phyloP scores from a whole-genome alignment of 1,284 basidiomycete genomes.

The Erythrobasidium hasegawianum region DNA sequence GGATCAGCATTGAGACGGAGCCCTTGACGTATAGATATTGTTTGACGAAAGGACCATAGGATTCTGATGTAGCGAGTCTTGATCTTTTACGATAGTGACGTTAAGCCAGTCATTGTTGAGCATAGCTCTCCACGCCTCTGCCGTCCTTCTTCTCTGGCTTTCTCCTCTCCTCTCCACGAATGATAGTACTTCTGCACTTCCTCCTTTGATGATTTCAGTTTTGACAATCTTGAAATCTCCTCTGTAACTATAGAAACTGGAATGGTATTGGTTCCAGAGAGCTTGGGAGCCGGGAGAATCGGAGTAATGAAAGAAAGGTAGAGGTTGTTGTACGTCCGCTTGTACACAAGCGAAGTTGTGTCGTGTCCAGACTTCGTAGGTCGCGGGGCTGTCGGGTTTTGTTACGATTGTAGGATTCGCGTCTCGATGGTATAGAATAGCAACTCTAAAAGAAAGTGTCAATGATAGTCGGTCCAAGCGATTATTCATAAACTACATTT shows the following conservation, averaged over 20 bases:
- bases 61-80: background rate
- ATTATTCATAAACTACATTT: too few species aligned
- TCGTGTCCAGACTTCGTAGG: conserved; percentile 11
- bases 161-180: conserved; percentile 10
- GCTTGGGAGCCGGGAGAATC: background rate
- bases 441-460: background rate
- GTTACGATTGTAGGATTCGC: background rate
- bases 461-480: background rate
- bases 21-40: too few species aligned
- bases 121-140: conserved; percentile 7
- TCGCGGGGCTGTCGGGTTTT: background rate
- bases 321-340: background rate
- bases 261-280: background rate
- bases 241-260: background rate
- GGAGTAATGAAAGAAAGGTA: conserved; percentile 9
- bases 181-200: background rate
- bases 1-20: too few species aligned
- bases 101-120: conserved; percentile 6
- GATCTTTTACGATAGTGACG: background rate
- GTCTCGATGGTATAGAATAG: conserved; percentile 9
- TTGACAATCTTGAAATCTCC: background rate
- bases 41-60: too few species aligned
- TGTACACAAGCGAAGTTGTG: background rate
- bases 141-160: background rate
- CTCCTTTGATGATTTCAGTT: background rate